These are phyloP conservation scores for Pseudogymnoascus sp. DNA, from an alignment of 2,329 filamentous ascomycete genomes.

Conservation along the genomic window DNA sequence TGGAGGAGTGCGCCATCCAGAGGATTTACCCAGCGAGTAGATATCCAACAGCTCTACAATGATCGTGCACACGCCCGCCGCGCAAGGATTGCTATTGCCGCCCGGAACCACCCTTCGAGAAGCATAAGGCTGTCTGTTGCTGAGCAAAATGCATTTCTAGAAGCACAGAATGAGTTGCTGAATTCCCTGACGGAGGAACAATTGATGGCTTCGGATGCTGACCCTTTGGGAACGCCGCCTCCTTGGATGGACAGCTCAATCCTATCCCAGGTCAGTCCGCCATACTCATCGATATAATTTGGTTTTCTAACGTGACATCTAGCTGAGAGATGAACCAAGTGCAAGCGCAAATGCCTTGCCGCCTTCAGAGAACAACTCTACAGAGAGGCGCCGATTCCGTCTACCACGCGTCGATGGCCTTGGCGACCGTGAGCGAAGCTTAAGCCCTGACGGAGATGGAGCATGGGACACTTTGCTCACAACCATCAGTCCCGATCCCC, in stretches of 20 bases:
- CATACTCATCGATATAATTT: neutral
- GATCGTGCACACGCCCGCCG: neutral
- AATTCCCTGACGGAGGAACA: neutral
- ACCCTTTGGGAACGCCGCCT: neutral
- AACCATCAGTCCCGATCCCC: slow-evolving; percentile 75
- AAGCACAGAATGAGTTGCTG: neutral
- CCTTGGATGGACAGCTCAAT: slow-evolving; percentile 4
- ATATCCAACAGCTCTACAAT: neutral
- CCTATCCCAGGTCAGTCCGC: neutral
- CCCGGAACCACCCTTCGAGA: neutral
- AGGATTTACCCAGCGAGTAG: neutral
- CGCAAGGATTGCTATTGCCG: neutral
- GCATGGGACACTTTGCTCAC: slow-evolving; percentile 76
- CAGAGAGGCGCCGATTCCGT: slow-evolving; percentile 12
- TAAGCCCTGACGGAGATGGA: slow-evolving; percentile 61
- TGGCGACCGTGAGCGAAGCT: slow-evolving; percentile 75
- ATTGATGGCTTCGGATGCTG: neutral
- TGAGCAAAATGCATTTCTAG: neutral
- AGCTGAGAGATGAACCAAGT: neutral
- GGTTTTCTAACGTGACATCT: neutral
- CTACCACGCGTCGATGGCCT: slow-evolving; percentile 57
- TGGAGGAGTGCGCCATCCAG: neutral
- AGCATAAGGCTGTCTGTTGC: neutral
- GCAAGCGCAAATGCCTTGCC: neutral
- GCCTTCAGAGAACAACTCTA: neutral